phyloP scores from a whole-genome alignment of 2,329 filamentous ascomycete species.

The Rutstroemia sp. region DNA sequence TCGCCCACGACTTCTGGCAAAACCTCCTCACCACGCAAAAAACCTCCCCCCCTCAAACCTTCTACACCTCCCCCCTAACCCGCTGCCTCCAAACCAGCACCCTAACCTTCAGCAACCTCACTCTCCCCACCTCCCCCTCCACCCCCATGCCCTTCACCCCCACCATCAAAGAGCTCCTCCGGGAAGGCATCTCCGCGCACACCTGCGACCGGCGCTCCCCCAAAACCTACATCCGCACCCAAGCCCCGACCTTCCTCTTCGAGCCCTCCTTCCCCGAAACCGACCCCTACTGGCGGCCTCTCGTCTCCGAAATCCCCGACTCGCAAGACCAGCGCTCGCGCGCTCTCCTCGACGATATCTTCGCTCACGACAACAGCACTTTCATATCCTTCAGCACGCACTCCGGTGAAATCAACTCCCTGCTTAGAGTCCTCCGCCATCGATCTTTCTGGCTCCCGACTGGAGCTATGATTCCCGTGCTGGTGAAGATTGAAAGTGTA shows the following conservation, averaged over 20 bases:
- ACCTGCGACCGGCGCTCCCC: slow-evolving; percentile 58
- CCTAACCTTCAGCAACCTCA: slow-evolving; percentile 42
- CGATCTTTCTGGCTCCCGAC: slow-evolving; percentile 56
- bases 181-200: slow-evolving; percentile 61
- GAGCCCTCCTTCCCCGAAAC: slow-evolving; percentile 55
- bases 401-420: slow-evolving; percentile 46
- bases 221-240: slow-evolving; percentile 42
- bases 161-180: slow-evolving; percentile 54
- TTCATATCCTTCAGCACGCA: slow-evolving; percentile 56
- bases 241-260: slow-evolving; percentile 45
- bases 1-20: slow-evolving; percentile 55
- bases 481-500: slow-evolving; percentile 50
- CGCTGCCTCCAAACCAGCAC: slow-evolving; percentile 57
- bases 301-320: slow-evolving; percentile 35
- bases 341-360: slow-evolving; percentile 48
- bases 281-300: slow-evolving; percentile 41
- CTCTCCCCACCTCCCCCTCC: slow-evolving; percentile 39
- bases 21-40: slow-evolving; percentile 42
- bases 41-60: slow-evolving; percentile 54
- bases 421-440: slow-evolving; percentile 52
- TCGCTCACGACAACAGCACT: slow-evolving; percentile 42
- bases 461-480: slow-evolving; percentile 60
- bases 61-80: slow-evolving; percentile 56
- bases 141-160: slow-evolving; percentile 44
- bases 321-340: slow-evolving; percentile 45